Conservation (phyloP, 2,329 filamentous ascomycete genomes). For the Colletotrichum phormii region DNA sequence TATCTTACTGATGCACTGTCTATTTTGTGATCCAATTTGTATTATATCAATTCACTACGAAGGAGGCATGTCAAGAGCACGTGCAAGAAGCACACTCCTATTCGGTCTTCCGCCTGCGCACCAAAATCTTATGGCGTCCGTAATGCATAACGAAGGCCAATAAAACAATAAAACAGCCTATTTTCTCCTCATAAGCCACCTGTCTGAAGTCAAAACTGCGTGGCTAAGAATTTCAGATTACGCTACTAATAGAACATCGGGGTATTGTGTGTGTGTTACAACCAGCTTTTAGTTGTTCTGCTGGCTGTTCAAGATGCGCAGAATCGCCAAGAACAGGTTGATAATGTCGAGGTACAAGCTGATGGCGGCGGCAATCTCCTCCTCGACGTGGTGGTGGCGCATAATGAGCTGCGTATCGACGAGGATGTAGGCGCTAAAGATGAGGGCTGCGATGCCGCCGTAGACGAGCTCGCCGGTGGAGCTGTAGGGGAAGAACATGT, state of each 20-base stretch:
- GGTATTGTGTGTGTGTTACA: neutral
- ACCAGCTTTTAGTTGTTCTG: conserved; percentile 78
- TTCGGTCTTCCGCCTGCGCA: neutral
- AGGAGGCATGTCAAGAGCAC: neutral
- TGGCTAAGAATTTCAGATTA: neutral
- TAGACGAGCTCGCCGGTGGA: conserved; percentile 88
- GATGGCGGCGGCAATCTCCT: conserved; percentile 96
- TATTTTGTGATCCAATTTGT: neutral
- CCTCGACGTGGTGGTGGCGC: conserved; percentile 96
- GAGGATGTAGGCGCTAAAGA: conserved; percentile 95
- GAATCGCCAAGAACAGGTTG: conserved; percentile 95
- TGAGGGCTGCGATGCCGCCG: conserved; percentile 81
- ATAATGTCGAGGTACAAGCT: conserved; percentile 96
- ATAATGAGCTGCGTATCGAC: conserved; percentile 97
- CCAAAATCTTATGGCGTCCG: neutral
- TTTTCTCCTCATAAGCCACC: neutral
- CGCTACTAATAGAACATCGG: neutral
- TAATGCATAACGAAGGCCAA: neutral
- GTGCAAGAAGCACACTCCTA: no score
- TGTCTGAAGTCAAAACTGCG: neutral
- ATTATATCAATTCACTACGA: neutral
- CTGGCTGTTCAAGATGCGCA: conserved; percentile 96
- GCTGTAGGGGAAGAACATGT: conserved; percentile 86
- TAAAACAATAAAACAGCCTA: no score
- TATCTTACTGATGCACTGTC: neutral